Conservation (phyloP, 306 rosid genomes). For the Cyclanthera cordifolia region DNA sequence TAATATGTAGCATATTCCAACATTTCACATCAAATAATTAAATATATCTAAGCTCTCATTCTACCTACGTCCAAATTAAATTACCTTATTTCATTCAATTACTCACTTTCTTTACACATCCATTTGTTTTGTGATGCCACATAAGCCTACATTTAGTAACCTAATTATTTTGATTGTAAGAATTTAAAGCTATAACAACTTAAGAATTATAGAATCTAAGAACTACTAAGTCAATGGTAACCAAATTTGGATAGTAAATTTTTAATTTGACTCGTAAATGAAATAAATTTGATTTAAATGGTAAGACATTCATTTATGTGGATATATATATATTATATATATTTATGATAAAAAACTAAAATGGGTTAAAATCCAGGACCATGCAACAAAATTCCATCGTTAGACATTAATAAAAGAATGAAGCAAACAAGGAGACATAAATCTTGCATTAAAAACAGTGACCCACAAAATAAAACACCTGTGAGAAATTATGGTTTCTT, state of each 20-base stretch:
- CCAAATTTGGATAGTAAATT: neutral
- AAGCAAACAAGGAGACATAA: slow-evolving; percentile 9
- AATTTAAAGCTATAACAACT: no score
- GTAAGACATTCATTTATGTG: neutral
- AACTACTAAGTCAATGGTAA: neutral
- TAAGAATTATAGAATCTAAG: no score
- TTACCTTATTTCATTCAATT: no score
- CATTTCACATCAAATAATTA: no score
- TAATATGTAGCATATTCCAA: no score
- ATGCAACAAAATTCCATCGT: slow-evolving; percentile 7
- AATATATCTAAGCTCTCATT: no score
- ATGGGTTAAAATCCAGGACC: neutral
- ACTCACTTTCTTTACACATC: no score
- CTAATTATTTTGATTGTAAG: neutral
- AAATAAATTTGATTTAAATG: neutral
- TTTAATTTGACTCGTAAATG: neutral
- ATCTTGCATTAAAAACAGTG: neutral
- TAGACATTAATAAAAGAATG: slow-evolving; percentile 13
- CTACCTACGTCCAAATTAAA: no score
- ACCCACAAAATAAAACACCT: slow-evolving; percentile 9
- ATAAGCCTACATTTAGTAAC: no score
- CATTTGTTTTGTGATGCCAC: no score
- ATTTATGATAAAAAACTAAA: neutral
- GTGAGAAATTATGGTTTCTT: neutral
- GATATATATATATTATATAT: neutral